phyloP scores from a whole-genome alignment of 768 basidiomycete species.

The Amanita exitialis region DNA sequence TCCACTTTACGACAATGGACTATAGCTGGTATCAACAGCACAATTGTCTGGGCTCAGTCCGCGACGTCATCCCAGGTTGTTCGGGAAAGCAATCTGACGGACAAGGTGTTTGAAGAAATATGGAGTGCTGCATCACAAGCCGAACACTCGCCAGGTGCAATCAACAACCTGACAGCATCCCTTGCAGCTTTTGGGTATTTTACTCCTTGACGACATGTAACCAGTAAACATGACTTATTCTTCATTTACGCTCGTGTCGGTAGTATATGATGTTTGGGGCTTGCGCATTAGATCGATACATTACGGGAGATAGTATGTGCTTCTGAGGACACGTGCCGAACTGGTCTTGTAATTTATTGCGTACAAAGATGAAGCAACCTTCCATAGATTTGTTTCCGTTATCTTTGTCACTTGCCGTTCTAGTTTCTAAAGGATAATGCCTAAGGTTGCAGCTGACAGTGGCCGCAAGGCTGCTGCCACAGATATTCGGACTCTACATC shows the following conservation, averaged over 20 bases:
- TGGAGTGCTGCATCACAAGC: conserved; percentile 37
- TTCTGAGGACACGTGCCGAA: background rate
- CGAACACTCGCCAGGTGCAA: conserved; percentile 15
- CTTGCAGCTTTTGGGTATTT: conserved; percentile 5
- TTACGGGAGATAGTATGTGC: too few relatives aligned
- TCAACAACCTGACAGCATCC: conserved; percentile 2
- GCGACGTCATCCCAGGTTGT: conserved; percentile 40
- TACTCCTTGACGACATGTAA: background rate
- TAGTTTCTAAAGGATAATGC: conserved; percentile 18
- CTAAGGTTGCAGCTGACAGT: conserved; percentile 22
- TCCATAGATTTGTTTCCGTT: background rate
- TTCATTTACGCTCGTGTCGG: background rate
- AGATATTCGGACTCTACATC: conserved; percentile 21
- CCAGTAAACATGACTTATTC: background rate
- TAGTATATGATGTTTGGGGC: background rate
- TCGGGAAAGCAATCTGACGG: conserved; percentile 34
- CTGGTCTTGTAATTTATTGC: background rate
- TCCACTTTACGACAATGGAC: conserved; percentile 43
- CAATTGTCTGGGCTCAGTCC: conserved; percentile 43
- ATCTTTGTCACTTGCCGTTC: background rate
- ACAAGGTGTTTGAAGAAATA: conserved; percentile 34
- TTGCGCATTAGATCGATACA: background rate
- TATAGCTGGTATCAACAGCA: conserved; percentile 26
- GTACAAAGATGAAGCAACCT: background rate
- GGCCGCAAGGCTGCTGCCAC: conserved; percentile 17